Evolutionary conservation across 2,329 filamentous ascomycete genomes (phyloP).

Genomic region (Sporothrix protearum): DNA sequence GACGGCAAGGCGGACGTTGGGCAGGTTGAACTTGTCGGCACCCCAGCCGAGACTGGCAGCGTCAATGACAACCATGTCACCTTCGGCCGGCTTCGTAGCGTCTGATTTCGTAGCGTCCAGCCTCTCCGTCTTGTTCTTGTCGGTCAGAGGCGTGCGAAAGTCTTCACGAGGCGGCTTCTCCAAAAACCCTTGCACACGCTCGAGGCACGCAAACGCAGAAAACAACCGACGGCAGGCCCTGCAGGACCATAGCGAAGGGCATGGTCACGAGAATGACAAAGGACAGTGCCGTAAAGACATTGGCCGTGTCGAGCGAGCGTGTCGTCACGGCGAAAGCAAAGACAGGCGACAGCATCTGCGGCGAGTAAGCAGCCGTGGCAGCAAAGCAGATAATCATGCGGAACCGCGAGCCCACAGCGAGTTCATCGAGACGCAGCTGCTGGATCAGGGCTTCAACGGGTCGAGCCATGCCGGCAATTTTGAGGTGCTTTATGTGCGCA

Average conservation of each 20-base stretch:
- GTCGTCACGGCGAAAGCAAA: slow-evolving; percentile 35
- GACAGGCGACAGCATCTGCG: slow-evolving; percentile 38
- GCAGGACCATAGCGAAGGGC: slow-evolving; percentile 36
- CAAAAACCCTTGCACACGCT: slow-evolving; percentile 40
- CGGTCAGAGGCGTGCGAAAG: slow-evolving; percentile 27
- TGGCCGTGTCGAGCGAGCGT: slow-evolving; percentile 30
- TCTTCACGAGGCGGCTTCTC: slow-evolving; percentile 33
- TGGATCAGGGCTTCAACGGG: slow-evolving; percentile 36
- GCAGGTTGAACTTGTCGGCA: slow-evolving; percentile 32
- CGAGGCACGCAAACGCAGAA: slow-evolving; percentile 35
- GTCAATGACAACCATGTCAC: not conserved
- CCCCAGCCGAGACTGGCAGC: slow-evolving; percentile 39
- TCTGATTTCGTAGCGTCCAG: not conserved
- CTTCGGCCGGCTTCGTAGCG: not conserved
- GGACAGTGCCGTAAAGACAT: slow-evolving; percentile 36
- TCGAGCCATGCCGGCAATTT: slow-evolving; percentile 38
- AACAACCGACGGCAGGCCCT: slow-evolving; percentile 37
- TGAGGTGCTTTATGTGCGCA: slow-evolving; percentile 40
- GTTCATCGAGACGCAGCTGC: slow-evolving; percentile 36
- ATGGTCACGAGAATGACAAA: slow-evolving; percentile 37
- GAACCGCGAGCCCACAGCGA: slow-evolving; percentile 34
- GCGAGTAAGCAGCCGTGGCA: slow-evolving; percentile 36
- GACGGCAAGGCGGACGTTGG: slow-evolving; percentile 37
- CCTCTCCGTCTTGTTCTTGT: too few relatives aligned
- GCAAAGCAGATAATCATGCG: slow-evolving; percentile 32